phyloP scores from a whole-genome alignment of 768 basidiomycete genomes.

The Gyrodon lividus region DNA sequence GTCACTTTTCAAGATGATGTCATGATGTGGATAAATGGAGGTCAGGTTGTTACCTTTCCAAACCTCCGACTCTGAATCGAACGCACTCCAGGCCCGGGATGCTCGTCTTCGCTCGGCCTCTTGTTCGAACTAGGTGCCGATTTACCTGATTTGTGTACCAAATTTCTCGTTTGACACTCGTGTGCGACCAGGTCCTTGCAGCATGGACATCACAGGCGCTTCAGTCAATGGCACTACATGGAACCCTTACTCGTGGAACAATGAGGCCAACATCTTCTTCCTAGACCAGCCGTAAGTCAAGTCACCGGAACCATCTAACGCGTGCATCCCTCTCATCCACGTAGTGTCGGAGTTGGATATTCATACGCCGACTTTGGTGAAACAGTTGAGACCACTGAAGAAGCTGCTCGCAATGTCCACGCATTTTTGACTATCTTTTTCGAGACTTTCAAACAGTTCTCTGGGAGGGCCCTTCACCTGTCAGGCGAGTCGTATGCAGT shows the following conservation, averaged over 20 bases:
- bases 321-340: neutral
- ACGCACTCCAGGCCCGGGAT: conserved; percentile 50
- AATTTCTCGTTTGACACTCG: conserved; percentile 29
- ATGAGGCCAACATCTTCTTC: conserved; percentile 68
- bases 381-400: conserved; percentile 71
- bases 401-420: conserved; percentile 73
- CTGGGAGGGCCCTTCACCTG: conserved; percentile 66
- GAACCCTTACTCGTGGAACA: conserved; percentile 67
- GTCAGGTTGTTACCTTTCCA: conserved; percentile 27
- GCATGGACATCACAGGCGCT: conserved; percentile 54
- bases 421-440: conserved; percentile 80
- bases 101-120: conserved; percentile 52
- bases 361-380: conserved; percentile 71
- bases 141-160: neutral
- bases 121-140: conserved; percentile 54
- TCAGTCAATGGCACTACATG: conserved; percentile 60
- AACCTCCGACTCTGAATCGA: neutral
- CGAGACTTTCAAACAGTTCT: conserved; percentile 71
- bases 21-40: conserved; percentile 73
- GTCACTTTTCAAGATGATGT: conserved; percentile 46
- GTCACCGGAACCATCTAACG: neutral
- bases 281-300: conserved; percentile 56
- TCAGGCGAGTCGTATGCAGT: conserved; percentile 77
- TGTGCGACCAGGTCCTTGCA: conserved; percentile 49
- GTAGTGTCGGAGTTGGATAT: conserved; percentile 67